Evolutionary conservation across 225 moss, liverwort and hornwort species (phyloP).

Genomic region (Anthoceros angustus): DNA sequence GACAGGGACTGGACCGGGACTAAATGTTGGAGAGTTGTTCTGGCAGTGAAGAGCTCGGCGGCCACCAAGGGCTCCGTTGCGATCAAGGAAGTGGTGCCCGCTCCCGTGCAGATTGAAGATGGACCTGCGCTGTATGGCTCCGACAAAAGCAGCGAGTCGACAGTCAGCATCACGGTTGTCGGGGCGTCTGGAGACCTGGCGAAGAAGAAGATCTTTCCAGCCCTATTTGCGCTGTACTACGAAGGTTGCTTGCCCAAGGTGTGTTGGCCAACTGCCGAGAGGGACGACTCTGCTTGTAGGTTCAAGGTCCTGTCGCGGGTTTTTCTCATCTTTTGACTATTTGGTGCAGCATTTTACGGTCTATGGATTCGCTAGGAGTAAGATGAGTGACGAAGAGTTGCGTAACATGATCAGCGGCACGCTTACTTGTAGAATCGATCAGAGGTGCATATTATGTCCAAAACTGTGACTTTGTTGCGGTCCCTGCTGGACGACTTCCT

Average conservation of each 20-base stretch:
- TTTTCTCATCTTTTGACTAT: conserved; percentile 1
- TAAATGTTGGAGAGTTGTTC: neutral
- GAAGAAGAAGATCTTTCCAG: conserved; percentile 97
- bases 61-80: neutral
- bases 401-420: conserved; percentile 68
- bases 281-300: neutral
- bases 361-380: conserved; percentile 77
- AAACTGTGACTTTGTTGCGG: neutral
- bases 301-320: neutral
- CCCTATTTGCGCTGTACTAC: conserved; percentile 82
- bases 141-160: conserved; percentile 20
- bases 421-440: conserved; percentile 87
- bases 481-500: neutral
- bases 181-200: conserved; percentile 89
- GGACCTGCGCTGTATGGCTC: neutral
- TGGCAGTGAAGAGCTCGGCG: conserved; percentile 1
- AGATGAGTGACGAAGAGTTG: conserved; percentile 60
- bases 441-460: conserved; percentile 25
- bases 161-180: conserved; percentile 81
- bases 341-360: conserved; percentile 66
- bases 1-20: neutral
- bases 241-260: conserved; percentile 93
- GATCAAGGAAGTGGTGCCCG: neutral
- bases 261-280: neutral
- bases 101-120: neutral